Percentiles rank a stretch among this genome's conserved stretches.
Conservation (phyloP, 2,329 filamentous ascomycete species). For the Pseudocercospora vitis region DNA sequence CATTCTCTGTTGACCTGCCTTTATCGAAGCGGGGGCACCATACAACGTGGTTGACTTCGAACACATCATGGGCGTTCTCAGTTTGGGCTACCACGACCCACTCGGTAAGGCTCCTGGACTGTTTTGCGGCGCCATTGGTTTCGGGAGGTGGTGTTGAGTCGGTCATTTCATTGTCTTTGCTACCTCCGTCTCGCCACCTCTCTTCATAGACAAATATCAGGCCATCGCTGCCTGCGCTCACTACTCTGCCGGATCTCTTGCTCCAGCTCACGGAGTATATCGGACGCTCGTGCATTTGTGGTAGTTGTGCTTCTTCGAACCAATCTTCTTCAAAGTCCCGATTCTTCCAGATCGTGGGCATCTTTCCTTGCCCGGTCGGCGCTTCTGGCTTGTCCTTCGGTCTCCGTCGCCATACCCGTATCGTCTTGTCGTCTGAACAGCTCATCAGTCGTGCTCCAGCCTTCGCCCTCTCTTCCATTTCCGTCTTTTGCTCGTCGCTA, state of each 20-base stretch:
- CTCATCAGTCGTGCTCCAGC: slow-evolving; percentile 66
- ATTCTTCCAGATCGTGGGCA: slow-evolving; percentile 87
- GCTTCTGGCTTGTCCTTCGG: slow-evolving; percentile 53
- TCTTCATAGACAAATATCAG: slow-evolving; percentile 78
- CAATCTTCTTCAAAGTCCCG: slow-evolving; percentile 74
- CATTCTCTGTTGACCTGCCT: slow-evolving; percentile 58
- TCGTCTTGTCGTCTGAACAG: slow-evolving; percentile 79
- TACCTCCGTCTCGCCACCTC: slow-evolving; percentile 40
- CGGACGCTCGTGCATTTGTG: slow-evolving; percentile 72
- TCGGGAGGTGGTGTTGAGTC: slow-evolving; percentile 23
- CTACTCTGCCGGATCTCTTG: slow-evolving; percentile 69
- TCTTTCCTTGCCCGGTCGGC: slow-evolving; percentile 55
- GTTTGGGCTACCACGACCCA: slow-evolving; percentile 73
- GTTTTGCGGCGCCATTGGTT: slow-evolving; percentile 11
- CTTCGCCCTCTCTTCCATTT: slow-evolving; percentile 41
- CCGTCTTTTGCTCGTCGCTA: slow-evolving; percentile 37
- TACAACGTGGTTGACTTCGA: slow-evolving; percentile 87
- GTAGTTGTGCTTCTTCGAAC: slow-evolving; percentile 74
- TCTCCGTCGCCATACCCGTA: slow-evolving; percentile 74
- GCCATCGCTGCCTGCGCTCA: slow-evolving; percentile 88
- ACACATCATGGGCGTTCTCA: slow-evolving; percentile 80
- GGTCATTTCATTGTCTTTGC: slow-evolving; percentile 30
- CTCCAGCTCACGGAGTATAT: slow-evolving; percentile 89
- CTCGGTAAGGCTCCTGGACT: slow-evolving; percentile 43
- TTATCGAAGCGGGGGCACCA: slow-evolving; percentile 81